Conservation (phyloP, 1,284 basidiomycete genomes). For the Phenoliferia sp. region DNA sequence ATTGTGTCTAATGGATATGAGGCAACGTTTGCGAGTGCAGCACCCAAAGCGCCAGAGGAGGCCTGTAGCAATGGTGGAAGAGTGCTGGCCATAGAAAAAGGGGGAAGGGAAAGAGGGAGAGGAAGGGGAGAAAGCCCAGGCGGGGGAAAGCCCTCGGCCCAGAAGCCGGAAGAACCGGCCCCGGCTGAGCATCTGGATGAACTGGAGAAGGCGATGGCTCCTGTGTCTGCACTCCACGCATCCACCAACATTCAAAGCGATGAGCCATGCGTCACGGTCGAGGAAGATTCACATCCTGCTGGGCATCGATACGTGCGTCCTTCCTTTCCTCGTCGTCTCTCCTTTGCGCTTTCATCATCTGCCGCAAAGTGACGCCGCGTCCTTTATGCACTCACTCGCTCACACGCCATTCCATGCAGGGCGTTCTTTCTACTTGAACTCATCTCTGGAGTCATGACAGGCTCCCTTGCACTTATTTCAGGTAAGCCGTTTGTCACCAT, state of each 20-base stretch:
- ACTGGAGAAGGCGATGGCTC: not conserved
- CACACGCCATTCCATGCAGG: not conserved
- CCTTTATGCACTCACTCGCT: not conserved
- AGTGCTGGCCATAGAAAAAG: constrained; percentile 33
- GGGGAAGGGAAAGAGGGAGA: no score
- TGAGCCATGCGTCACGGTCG: not conserved
- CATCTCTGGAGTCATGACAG: not conserved
- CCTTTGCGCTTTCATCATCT: not conserved
- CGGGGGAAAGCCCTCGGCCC: no score
- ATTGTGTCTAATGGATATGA: constrained; percentile 50
- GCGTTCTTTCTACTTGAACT: not conserved
- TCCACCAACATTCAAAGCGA: not conserved
- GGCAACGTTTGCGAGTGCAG: constrained; percentile 45
- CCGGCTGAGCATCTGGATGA: not conserved
- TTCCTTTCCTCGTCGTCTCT: not conserved
- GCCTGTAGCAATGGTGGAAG: constrained; percentile 48
- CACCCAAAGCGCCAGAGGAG: constrained; percentile 45
- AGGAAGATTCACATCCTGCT: not conserved
- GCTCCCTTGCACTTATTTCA: not conserved
- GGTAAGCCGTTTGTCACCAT: not conserved
- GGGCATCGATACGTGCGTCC: not conserved
- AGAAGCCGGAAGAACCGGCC: not conserved
- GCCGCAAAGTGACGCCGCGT: not conserved
- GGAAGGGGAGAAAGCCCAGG: not conserved
- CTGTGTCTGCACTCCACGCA: not conserved